Conservation (phyloP, 73 alveolate species). For the Paramecium octaurelia region DNA sequence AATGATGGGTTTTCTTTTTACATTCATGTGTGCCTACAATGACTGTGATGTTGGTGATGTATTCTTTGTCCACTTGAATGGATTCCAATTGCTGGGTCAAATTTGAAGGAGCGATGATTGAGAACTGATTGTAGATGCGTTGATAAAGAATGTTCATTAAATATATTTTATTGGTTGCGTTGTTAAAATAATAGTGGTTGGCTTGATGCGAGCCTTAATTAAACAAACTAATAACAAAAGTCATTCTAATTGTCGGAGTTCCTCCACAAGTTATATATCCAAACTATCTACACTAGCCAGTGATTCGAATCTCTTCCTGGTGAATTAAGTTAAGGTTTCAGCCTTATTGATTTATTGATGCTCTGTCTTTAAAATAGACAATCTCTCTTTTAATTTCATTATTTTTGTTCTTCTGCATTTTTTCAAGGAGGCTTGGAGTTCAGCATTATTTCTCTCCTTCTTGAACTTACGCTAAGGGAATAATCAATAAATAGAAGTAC, state of each 20-base stretch:
- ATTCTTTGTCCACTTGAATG: not conserved
- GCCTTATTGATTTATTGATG: not conserved
- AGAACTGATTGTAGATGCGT: not conserved
- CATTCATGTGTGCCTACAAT: slow-evolving; percentile 3
- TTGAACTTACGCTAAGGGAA: not conserved
- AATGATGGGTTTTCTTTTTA: not conserved
- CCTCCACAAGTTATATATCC: not conserved
- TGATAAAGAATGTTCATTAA: not conserved
- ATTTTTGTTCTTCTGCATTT: not conserved
- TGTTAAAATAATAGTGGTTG: not conserved
- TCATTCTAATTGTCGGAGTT: slow-evolving; percentile 8
- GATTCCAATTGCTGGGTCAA: not conserved
- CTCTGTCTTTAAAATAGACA: not conserved
- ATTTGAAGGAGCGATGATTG: not conserved
- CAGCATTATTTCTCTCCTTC: not conserved
- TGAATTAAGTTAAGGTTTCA: not conserved
- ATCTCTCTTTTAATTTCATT: not conserved
- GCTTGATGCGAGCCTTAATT: not conserved
- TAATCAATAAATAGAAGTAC: not conserved
- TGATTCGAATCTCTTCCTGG: slow-evolving; percentile 17
- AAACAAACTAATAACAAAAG: not conserved
- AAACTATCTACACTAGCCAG: slow-evolving; percentile 12
- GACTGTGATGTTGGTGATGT: not conserved
- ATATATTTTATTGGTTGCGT: not conserved
- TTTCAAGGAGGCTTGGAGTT: not conserved